Evolutionary conservation across 345 rosid genomes (phyloP).

Genomic region (Lenwebbia sp.): DNA sequence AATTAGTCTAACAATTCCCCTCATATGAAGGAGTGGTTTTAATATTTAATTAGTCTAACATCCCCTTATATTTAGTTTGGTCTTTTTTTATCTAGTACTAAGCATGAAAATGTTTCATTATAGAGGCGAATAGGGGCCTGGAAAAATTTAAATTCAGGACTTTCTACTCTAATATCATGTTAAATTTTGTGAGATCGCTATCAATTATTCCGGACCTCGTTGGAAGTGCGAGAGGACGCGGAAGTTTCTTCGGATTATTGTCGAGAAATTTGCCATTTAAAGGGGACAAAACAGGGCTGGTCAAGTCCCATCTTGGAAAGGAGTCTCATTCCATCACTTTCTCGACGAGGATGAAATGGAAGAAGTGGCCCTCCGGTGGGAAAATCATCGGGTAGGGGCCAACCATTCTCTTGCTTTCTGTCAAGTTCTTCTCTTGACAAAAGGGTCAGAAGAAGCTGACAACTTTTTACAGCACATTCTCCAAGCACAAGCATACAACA

Average conservation of each 20-base stretch:
- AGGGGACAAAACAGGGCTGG: slow-evolving; percentile 2
- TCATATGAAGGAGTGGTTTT: too few relatives aligned
- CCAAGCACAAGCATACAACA: neutral
- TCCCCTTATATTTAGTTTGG: too few relatives aligned
- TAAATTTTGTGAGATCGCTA: too few relatives aligned
- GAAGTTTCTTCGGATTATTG: neutral
- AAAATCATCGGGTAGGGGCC: neutral
- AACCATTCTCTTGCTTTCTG: neutral
- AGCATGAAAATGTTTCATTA: too few relatives aligned
- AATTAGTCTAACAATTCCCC: too few relatives aligned
- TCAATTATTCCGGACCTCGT: too few relatives aligned
- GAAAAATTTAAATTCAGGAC: too few relatives aligned
- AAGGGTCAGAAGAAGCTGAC: neutral
- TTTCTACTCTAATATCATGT: too few relatives aligned
- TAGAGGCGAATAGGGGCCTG: too few relatives aligned
- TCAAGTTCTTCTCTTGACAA: neutral
- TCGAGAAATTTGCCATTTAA: slow-evolving; percentile 10
- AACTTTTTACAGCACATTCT: neutral
- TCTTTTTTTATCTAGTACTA: too few relatives aligned
- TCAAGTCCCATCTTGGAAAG: neutral
- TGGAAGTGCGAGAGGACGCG: neutral
- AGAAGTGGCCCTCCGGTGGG: too few relatives aligned
- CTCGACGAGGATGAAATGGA: neutral
- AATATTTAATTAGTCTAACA: too few relatives aligned
- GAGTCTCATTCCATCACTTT: neutral